Conservation (phyloP, 257 asterid species). For the Dorcoceras hygrometricum region DNA sequence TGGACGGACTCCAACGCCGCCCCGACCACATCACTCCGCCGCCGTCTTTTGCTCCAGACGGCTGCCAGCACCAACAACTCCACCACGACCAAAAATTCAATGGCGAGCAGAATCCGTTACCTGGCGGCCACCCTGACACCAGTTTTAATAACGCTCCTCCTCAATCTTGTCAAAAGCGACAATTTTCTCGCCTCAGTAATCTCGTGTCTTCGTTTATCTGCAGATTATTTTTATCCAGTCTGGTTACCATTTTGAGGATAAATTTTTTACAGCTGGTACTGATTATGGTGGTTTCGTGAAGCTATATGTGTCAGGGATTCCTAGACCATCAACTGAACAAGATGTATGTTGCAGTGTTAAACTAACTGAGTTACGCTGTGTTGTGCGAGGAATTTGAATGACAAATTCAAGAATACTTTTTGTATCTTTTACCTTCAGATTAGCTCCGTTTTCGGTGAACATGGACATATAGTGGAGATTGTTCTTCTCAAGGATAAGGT, state of each 20-base stretch:
- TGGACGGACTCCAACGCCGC: slow-evolving; percentile 30
- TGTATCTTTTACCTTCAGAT: slow-evolving; percentile 32
- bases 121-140: slow-evolving; percentile 21
- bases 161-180: slow-evolving; percentile 44
- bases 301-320: slow-evolving; percentile 66
- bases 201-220: neutral
- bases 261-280: slow-evolving; percentile 33
- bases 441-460: slow-evolving; percentile 55
- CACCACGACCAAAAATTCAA: slow-evolving; percentile 31
- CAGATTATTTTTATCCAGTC: neutral
- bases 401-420: neutral
- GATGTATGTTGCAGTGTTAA: slow-evolving; percentile 48
- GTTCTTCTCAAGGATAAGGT: slow-evolving; percentile 72
- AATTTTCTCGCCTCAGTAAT: slow-evolving; percentile 34
- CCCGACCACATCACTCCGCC: slow-evolving; percentile 30
- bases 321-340: slow-evolving; percentile 58
- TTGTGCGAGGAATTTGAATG: slow-evolving; percentile 14
- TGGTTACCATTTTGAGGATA: neutral
- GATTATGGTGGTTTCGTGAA: slow-evolving; percentile 51
- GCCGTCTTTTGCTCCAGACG: slow-evolving; percentile 34
- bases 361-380: neutral
- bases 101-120: slow-evolving; percentile 32
- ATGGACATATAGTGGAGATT: slow-evolving; percentile 69
- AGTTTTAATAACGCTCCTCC: slow-evolving; percentile 28
- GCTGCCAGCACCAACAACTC: slow-evolving; percentile 23